phyloP scores from a whole-genome alignment of 768 basidiomycete species.

The Mycena rebaudengoi region DNA sequence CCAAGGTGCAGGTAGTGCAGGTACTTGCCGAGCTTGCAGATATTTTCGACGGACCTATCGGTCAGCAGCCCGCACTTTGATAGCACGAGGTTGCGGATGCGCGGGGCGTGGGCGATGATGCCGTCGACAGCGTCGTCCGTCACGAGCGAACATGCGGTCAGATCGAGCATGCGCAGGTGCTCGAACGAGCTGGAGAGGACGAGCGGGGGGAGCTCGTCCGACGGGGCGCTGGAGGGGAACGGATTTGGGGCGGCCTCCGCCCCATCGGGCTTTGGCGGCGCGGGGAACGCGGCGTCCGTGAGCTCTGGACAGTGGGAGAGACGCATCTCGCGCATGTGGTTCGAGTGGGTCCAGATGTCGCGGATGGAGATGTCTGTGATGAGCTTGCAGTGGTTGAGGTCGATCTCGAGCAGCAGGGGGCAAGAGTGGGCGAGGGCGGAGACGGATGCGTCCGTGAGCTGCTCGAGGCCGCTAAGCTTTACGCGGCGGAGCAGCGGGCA shows the following conservation, averaged over 20 bases:
- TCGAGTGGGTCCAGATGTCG: constrained; percentile 82
- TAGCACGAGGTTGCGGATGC: constrained; percentile 85
- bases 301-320: constrained; percentile 81
- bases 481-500: constrained; percentile 87
- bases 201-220: constrained; percentile 70
- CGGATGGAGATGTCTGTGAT: constrained; percentile 83
- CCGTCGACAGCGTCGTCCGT: constrained; percentile 88
- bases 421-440: constrained; percentile 80
- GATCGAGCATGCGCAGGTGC: constrained; percentile 90
- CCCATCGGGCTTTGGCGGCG: constrained; percentile 56
- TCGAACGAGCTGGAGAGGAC: constrained; percentile 73
- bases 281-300: constrained; percentile 88
- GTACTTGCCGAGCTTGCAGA: constrained; percentile 89
- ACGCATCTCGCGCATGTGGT: constrained; percentile 90
- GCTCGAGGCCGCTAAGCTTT: constrained; percentile 83
- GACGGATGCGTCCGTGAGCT: constrained; percentile 80
- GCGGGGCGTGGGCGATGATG: constrained; percentile 81
- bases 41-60: constrained; percentile 82
- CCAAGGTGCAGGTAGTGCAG: constrained; percentile 96
- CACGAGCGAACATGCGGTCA: constrained; percentile 84
- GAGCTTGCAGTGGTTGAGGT: constrained; percentile 83
- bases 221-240: constrained; percentile 46
- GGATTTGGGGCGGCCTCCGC: constrained; percentile 45
- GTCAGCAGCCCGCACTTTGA: constrained; percentile 86
- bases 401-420: constrained; percentile 91